These are phyloP conservation scores for Herpetospermum pedunculosum DNA, from an alignment of 306 rosid genomes.

Conservation along the genomic window DNA sequence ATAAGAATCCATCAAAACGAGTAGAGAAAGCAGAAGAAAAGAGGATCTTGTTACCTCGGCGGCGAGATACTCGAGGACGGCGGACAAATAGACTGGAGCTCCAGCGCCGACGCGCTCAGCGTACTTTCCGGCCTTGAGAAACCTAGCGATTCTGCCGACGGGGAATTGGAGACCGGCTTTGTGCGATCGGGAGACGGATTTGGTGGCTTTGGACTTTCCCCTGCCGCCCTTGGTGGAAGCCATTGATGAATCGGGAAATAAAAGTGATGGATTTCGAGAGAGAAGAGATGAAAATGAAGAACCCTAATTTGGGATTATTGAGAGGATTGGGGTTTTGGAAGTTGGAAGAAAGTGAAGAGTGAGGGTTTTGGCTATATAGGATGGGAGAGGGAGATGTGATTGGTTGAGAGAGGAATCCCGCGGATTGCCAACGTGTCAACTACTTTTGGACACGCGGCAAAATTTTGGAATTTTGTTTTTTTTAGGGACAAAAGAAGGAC, in stretches of 20 bases:
- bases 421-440: neutral
- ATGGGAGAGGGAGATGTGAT: neutral
- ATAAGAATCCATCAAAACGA: neutral
- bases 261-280: neutral
- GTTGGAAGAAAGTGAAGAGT: neutral
- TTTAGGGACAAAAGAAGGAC: neutral
- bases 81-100: slow-evolving; percentile 58
- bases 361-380: neutral
- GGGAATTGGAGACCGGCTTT: slow-evolving; percentile 82
- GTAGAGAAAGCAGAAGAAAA: neutral
- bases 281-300: neutral
- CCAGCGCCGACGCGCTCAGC: slow-evolving; percentile 72
- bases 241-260: slow-evolving; percentile 21
- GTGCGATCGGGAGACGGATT: slow-evolving; percentile 66
- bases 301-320: neutral
- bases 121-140: slow-evolving; percentile 57
- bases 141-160: slow-evolving; percentile 53
- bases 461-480: neutral
- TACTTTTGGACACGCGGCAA: neutral
- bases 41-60: slow-evolving; percentile 34
- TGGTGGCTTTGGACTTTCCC: slow-evolving; percentile 82
- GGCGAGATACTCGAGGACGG: slow-evolving; percentile 63
- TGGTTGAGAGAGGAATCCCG: neutral
- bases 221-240: slow-evolving; percentile 80
- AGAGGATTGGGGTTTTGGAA: neutral